phyloP scores from a whole-genome alignment of 1,284 basidiomycete genomes.

The Moesziomyces antarcticus region DNA sequence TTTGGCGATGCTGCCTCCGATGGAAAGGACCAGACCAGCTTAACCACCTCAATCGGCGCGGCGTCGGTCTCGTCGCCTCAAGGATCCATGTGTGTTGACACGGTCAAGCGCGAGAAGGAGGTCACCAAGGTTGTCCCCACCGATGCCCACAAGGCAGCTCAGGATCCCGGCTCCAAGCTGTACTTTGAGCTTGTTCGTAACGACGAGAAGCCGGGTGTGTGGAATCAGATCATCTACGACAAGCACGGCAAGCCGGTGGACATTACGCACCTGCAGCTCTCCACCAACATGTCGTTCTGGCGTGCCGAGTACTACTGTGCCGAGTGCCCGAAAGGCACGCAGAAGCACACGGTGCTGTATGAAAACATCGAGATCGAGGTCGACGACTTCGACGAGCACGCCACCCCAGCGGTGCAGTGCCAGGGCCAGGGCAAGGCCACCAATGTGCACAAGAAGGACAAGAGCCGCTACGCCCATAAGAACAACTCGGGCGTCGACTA shows the following conservation, averaged over 20 bases:
- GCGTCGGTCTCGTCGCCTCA: neutral
- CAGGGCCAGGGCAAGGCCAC: constrained; percentile 20
- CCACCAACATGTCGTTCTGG: constrained; percentile 28
- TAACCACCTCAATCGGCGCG: neutral
- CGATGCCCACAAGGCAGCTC: constrained; percentile 3
- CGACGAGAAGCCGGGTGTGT: constrained; percentile 11
- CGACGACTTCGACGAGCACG: constrained; percentile 10
- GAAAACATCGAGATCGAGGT: constrained; percentile 44
- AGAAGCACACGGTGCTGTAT: constrained; percentile 28
- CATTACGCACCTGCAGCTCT: constrained; percentile 18
- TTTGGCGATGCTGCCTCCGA: neutral
- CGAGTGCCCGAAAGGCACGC: constrained; percentile 16
- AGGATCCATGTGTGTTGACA: constrained; percentile 33
- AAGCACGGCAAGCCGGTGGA: constrained; percentile 16
- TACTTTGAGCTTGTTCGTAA: constrained; percentile 35
- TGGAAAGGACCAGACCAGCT: neutral
- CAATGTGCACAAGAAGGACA: constrained; percentile 20
- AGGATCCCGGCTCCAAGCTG: constrained; percentile 2
- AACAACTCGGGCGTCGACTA: constrained; percentile 20
- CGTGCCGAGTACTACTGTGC: constrained; percentile 39
- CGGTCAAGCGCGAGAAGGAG: constrained; percentile 32
- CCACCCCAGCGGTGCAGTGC: constrained; percentile 13
- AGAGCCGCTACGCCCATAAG: constrained; percentile 21
- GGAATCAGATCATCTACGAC: constrained; percentile 47
- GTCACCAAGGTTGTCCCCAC: constrained; percentile 41